A percentile compares a stretch with the other conserved stretches of the same genome.
Evolutionary conservation across 179 eudicot genomes (phyloP).

Genomic region (Silene vulgaris): DNA sequence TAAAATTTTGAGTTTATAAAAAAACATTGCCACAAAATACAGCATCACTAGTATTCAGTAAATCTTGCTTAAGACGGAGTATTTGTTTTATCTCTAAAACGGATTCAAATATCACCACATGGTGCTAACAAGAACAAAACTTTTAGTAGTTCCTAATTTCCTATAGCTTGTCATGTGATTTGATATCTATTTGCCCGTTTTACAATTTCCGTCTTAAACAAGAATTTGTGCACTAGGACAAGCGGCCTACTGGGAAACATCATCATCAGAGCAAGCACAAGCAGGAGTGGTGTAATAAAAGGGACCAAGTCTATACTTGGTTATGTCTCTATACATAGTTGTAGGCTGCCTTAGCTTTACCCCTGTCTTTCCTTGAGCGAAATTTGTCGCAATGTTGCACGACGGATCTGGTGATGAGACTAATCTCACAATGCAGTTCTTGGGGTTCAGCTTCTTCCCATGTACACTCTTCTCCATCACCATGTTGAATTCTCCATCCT

Average conservation of each 20-base stretch:
- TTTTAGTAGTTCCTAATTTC: too few relatives aligned
- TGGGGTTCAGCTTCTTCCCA: constrained; percentile 46
- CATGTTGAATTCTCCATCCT: constrained; percentile 48
- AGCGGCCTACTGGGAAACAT: constrained; percentile 11
- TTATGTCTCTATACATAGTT: constrained; percentile 39
- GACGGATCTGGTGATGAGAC: constrained; percentile 58
- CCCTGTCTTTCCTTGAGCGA: constrained; percentile 51
- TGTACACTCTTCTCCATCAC: constrained; percentile 30
- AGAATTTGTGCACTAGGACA: too few relatives aligned
- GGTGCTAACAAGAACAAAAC: too few relatives aligned
- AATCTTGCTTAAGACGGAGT: too few relatives aligned
- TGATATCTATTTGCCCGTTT: too few relatives aligned
- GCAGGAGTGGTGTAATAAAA: constrained; percentile 65
- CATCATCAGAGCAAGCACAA: constrained; percentile 39
- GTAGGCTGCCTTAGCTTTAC: constrained; percentile 49
- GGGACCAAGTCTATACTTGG: constrained; percentile 47
- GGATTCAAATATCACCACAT: too few relatives aligned
- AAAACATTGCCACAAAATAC: not conserved
- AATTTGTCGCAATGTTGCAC: constrained; percentile 59
- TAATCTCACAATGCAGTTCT: constrained; percentile 49
- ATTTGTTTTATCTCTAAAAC: too few relatives aligned
- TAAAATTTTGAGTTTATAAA: not conserved
- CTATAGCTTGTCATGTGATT: too few relatives aligned
- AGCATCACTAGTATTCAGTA: not conserved
- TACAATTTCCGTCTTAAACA: not conserved